Evolutionary conservation across 2,329 filamentous ascomycete genomes (phyloP), one percentile per base, ranked within the genome.

Genomic region (Penicillium sp.): DNA sequence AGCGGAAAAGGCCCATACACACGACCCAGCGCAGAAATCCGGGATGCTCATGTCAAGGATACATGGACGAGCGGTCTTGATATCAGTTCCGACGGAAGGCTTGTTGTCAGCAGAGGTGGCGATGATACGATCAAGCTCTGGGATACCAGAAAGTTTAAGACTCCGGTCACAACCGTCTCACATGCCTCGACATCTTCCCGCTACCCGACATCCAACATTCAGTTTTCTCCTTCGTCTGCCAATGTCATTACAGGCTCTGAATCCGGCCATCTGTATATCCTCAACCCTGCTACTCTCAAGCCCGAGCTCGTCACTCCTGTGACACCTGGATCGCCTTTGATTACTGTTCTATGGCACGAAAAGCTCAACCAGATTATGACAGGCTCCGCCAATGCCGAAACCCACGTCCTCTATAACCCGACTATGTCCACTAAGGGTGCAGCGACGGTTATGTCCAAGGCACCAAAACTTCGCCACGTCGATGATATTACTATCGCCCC

Each of bases 361-460:
- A 96, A 91, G 73, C 85, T 99, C 69, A 97, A 99, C 71, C 94
- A 99, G 70, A 96, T 99, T 67, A 75, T 97, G 61, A 96, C 93
- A 9, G 93, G 92, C 56, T 97, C 93, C 43, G 91, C 91, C 50
- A 96, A 97, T 68, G 87, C 88, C 54, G 89, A 95, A 73, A 91
- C 89, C 0, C 93, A 92, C 67, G 83, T 97, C 40, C 86, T 99
- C 45, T 99, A 94, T 78, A 93, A 89, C 68, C 94, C 94, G 2
- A 84, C 80, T n/a, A 87, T 86, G 64, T 99, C 94, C 22, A 82
- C 73, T 12, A 87, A 86, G 58, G 94, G 94, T 56, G 94, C 92
- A 4, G 87, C 91, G 53, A 86, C 90, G 57, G 89, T 97, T 62
- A 91, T 99, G 86, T 92, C 89, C 59, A 90, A 91, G 67, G 91